Percentiles rank a stretch among this genome's conserved stretches.
Conservation (phyloP, 1,284 basidiomycete species). For the Limonomyces culmigenus region DNA sequence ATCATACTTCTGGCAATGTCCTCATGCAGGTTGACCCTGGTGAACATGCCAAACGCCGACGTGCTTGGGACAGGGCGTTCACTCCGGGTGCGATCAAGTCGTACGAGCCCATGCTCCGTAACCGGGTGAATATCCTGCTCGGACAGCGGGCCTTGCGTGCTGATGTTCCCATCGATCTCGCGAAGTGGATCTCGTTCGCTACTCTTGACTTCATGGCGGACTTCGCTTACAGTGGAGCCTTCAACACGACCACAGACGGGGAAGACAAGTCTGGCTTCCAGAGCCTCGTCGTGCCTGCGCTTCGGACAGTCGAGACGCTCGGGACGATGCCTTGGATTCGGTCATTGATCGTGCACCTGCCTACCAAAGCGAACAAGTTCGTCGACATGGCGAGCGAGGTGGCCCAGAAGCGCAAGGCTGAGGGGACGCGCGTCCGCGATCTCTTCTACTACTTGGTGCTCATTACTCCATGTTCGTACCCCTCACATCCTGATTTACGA, state of each 20-base stretch:
- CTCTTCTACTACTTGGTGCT: slow-evolving; percentile 26
- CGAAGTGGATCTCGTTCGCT: background rate
- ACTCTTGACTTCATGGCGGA: slow-evolving; percentile 5
- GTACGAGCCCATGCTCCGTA: background rate
- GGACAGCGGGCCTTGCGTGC: background rate
- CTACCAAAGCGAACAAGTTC: background rate
- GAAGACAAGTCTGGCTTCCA: background rate
- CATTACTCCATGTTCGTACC: slow-evolving; percentile 1
- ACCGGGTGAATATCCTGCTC: background rate
- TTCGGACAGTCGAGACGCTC: background rate
- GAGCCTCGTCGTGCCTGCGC: background rate
- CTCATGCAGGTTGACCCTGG: background rate
- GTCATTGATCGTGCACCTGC: background rate
- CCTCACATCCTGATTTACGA: background rate
- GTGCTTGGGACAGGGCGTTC: background rate
- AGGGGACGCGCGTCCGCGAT: slow-evolving; percentile 15
- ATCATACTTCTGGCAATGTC: background rate
- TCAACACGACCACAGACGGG: background rate
- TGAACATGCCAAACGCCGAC: background rate
- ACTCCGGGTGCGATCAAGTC: background rate
- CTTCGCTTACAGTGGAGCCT: slow-evolving; percentile 6
- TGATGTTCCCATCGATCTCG: background rate
- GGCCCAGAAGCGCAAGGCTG: slow-evolving; percentile 10
- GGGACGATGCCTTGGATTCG: background rate
- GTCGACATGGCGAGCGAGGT: background rate